Conservation (phyloP, 192 early-diverging fungal species). For the Backusella sp. region DNA sequence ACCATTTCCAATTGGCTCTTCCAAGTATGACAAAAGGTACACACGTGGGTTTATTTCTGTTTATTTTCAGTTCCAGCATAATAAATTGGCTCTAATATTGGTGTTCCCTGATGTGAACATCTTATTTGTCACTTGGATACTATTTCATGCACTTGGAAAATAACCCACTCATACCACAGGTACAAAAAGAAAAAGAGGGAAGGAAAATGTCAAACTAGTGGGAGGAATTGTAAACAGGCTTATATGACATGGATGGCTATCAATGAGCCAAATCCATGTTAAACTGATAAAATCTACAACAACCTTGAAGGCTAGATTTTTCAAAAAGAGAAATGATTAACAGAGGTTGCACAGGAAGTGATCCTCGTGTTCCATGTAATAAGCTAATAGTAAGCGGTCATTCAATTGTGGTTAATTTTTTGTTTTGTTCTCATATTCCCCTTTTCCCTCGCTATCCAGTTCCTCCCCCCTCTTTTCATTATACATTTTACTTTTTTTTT, state of each 20-base stretch:
- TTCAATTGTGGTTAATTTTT: background rate
- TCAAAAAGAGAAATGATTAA: background rate
- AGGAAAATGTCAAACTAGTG: background rate
- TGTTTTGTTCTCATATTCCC: background rate
- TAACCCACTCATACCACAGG: background rate
- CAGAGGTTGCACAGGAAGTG: background rate
- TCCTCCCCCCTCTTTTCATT: background rate
- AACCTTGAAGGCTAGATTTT: background rate
- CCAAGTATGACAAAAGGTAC: background rate
- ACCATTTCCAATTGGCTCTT: background rate
- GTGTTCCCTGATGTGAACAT: background rate
- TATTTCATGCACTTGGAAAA: constrained; percentile 1
- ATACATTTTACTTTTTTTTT: background rate
- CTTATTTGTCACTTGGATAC: background rate
- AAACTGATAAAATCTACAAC: background rate
- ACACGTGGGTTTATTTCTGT: constrained; percentile 1
- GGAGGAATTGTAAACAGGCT: background rate
- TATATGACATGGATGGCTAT: no score
- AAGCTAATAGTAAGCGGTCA: background rate
- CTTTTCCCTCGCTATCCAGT: background rate
- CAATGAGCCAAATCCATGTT: no score
- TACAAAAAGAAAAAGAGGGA: background rate
- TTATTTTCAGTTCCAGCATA: background rate
- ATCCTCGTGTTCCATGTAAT: constrained; percentile 4
- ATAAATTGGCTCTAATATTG: background rate